Conservation (phyloP, 257 asterid genomes). For the Solanum piurae region DNA sequence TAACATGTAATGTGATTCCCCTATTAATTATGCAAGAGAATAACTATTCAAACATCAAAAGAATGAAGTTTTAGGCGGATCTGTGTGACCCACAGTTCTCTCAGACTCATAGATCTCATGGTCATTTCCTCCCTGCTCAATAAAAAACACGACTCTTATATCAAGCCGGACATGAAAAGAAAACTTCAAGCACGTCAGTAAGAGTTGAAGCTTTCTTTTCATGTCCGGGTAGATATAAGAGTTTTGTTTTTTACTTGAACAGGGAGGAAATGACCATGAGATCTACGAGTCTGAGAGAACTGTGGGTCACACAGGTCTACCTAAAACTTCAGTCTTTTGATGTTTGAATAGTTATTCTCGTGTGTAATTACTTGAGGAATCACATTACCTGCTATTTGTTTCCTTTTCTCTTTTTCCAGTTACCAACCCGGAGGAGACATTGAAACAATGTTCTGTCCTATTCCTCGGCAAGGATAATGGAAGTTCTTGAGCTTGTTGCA, state of each 20-base stretch:
- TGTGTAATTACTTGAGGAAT: background rate
- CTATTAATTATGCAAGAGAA: background rate
- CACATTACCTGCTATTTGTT: background rate
- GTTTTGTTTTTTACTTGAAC: background rate
- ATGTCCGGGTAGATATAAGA: background rate
- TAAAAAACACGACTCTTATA: background rate
- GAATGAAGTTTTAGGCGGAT: slow-evolving; percentile 20
- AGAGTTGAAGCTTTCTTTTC: background rate
- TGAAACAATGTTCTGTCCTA: slow-evolving; percentile 36
- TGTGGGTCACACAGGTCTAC: slow-evolving; percentile 80
- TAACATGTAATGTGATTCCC: background rate
- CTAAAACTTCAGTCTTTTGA: background rate
- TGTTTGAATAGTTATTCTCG: background rate
- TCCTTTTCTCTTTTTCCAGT: slow-evolving; percentile 28
- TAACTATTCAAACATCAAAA: background rate
- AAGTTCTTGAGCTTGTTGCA: slow-evolving; percentile 6
- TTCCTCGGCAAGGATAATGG: slow-evolving; percentile 46
- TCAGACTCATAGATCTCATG: slow-evolving; percentile 76
- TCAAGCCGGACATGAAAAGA: background rate
- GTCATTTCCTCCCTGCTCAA: slow-evolving; percentile 87
- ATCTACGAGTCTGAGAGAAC: slow-evolving; percentile 87
- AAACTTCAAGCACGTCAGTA: background rate
- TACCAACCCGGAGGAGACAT: slow-evolving; percentile 70
- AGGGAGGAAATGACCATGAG: slow-evolving; percentile 96
- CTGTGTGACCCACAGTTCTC: slow-evolving; percentile 89